These are phyloP conservation scores for Rhododendron henanense DNA, from an alignment of 148 eudicot species.

Conservation along the genomic window DNA sequence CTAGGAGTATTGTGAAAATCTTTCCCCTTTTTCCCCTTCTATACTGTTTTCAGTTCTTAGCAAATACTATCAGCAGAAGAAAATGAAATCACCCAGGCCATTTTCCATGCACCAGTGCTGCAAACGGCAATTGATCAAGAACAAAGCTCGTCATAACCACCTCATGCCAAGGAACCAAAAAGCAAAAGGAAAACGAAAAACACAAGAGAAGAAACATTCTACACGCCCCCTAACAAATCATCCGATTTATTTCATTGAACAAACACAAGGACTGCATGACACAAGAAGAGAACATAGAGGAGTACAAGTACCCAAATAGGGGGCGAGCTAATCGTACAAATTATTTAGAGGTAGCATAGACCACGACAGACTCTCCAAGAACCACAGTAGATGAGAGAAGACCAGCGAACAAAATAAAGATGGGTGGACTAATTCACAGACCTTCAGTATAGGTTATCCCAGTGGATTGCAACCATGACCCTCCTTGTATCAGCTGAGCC, in stretches of 20 bases:
- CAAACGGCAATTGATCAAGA: not conserved
- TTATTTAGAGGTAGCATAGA: not conserved
- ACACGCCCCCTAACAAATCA: not conserved
- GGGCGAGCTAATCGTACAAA: not conserved
- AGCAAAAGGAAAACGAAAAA: too few relatives aligned
- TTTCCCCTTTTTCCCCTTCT: too few relatives aligned
- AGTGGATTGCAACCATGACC: constrained; percentile 30
- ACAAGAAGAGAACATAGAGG: not conserved
- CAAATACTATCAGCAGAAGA: not conserved
- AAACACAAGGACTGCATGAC: not conserved
- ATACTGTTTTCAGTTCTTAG: too few relatives aligned
- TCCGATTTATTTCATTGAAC: not conserved
- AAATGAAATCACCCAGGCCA: not conserved
- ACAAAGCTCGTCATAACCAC: not conserved
- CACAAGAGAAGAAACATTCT: not conserved
- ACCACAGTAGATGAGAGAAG: not conserved
- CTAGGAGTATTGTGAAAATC: not conserved
- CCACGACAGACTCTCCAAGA: not conserved
- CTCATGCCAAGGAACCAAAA: not conserved
- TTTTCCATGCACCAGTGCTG: not conserved
- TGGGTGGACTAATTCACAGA: constrained; percentile 13
- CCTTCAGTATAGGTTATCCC: constrained; percentile 39
- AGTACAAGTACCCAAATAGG: not conserved
- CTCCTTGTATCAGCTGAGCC: constrained; percentile 33
- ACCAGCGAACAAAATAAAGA: not conserved